These are phyloP conservation scores for Monosporascus ibericus DNA, from an alignment of 2,329 filamentous ascomycete genomes.

Conservation along the genomic window DNA sequence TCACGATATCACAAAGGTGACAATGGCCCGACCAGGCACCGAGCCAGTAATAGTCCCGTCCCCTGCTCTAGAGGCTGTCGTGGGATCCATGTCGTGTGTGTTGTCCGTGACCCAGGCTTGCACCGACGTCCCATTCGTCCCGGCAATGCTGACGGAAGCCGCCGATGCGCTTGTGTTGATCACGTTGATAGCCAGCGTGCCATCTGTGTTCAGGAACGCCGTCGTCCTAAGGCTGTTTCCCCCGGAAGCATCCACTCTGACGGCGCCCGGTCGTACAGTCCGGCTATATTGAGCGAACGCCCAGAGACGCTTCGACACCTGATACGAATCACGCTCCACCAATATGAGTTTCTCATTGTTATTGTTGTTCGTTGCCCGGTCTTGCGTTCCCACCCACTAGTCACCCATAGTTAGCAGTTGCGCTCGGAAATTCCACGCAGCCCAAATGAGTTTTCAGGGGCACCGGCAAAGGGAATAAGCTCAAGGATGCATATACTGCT, in stretches of 20 bases:
- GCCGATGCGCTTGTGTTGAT: conserved; percentile 21
- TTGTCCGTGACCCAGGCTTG: conserved; percentile 33
- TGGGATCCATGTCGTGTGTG: conserved; percentile 15
- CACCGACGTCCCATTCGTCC: conserved; percentile 19
- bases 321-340: conserved; percentile 15
- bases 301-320: conserved; percentile 17
- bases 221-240: conserved; percentile 6
- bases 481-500: no score
- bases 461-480: no score
- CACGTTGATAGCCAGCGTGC: conserved; percentile 22
- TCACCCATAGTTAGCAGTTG: not conserved
- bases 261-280: conserved; percentile 23
- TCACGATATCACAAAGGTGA: conserved; percentile 10
- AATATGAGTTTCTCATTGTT: conserved; percentile 22
- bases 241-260: conserved; percentile 18
- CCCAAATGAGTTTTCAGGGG: not conserved
- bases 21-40: conserved; percentile 10
- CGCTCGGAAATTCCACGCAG: not conserved
- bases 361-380: conserved; percentile 11
- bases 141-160: conserved; percentile 23
- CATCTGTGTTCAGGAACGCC: conserved; percentile 28
- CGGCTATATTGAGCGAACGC: conserved; percentile 24
- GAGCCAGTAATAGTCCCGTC: conserved; percentile 15
- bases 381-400: conserved; percentile 19
- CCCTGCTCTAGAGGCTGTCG: conserved; percentile 7